These are phyloP conservation scores for Cercospora sp. DNA, from an alignment of 2,329 filamentous ascomycete species.

Conservation along the genomic window DNA sequence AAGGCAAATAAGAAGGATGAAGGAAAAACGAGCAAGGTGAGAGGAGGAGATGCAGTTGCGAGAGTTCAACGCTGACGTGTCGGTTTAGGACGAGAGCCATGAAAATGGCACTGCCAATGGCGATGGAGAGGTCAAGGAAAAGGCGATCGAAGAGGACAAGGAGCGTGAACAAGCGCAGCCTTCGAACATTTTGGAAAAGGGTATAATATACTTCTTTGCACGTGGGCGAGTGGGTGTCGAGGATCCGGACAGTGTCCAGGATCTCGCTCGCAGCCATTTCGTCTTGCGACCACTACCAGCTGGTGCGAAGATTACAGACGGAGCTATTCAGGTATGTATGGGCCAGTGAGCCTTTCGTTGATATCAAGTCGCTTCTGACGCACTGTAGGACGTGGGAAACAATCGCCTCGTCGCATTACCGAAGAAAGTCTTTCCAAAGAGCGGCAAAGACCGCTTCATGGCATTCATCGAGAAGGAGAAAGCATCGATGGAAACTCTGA, in stretches of 20 bases:
- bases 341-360: neutral
- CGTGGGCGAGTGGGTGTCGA: conserved; percentile 74
- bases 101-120: conserved; percentile 22
- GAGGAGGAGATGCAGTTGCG: neutral
- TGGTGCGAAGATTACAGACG: conserved; percentile 66
- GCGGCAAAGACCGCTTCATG: conserved; percentile 70
- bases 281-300: conserved; percentile 71
- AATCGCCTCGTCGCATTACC: conserved; percentile 75
- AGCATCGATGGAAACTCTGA: conserved; percentile 66
- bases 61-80: neutral
- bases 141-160: conserved; percentile 53
- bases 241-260: conserved; percentile 66
- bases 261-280: conserved; percentile 77
- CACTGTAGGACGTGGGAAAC: conserved; percentile 54
- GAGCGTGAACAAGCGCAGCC: conserved; percentile 55
- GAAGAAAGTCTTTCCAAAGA: conserved; percentile 78
- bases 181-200: conserved; percentile 76
- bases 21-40: conserved; percentile 34
- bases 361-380: neutral
- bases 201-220: conserved; percentile 88
- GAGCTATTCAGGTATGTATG: conserved; percentile 47
- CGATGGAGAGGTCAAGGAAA: conserved; percentile 22
- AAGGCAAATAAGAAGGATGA: conserved; percentile 36
- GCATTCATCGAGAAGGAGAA: conserved; percentile 78
- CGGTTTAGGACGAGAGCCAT: conserved; percentile 16